Percentiles rank a stretch among this genome's conserved stretches.
These are phyloP conservation scores for Polytrichum formosum DNA, from an alignment of 225 moss, liverwort and hornwort genomes.

Conservation along the genomic window DNA sequence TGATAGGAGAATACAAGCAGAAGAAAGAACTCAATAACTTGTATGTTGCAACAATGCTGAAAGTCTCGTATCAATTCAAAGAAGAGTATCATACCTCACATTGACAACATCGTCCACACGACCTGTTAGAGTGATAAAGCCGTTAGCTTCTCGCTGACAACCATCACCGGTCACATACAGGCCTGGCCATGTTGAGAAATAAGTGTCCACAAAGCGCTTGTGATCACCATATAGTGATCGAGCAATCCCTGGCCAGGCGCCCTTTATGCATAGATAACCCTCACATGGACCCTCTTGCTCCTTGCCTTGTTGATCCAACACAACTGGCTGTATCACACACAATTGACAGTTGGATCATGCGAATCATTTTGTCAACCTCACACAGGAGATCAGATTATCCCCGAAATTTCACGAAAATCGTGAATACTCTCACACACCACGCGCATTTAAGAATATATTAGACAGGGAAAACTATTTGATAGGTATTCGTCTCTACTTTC, in stretches of 20 bases:
- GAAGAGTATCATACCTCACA: slow-evolving; percentile 33
- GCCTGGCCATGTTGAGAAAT: slow-evolving; percentile 67
- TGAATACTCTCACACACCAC: too few species aligned
- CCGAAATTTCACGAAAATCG: too few species aligned
- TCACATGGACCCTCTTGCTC: slow-evolving; percentile 65
- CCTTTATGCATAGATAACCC: slow-evolving; percentile 69
- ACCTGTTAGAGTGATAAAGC: slow-evolving; percentile 77
- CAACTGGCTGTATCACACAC: slow-evolving; percentile 40
- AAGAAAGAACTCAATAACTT: too few species aligned
- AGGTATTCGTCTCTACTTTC: too few species aligned
- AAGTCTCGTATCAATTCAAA: background rate
- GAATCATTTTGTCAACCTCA: background rate
- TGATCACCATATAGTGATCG: slow-evolving; percentile 71
- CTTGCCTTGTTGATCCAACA: slow-evolving; percentile 63
- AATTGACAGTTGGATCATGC: too few species aligned
- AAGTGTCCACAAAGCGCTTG: slow-evolving; percentile 58
- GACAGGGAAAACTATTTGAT: too few species aligned
- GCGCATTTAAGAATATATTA: too few species aligned
- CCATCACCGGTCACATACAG: slow-evolving; percentile 79
- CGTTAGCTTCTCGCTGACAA: slow-evolving; percentile 67
- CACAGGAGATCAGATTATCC: background rate
- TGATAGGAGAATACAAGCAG: too few species aligned
- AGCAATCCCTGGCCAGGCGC: slow-evolving; percentile 82
- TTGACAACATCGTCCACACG: slow-evolving; percentile 80
- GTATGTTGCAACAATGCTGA: background rate